Evolutionary conservation across 108 stramenopile species (phyloP).

Genomic region (Mayamaea pseudoterrestris): DNA sequence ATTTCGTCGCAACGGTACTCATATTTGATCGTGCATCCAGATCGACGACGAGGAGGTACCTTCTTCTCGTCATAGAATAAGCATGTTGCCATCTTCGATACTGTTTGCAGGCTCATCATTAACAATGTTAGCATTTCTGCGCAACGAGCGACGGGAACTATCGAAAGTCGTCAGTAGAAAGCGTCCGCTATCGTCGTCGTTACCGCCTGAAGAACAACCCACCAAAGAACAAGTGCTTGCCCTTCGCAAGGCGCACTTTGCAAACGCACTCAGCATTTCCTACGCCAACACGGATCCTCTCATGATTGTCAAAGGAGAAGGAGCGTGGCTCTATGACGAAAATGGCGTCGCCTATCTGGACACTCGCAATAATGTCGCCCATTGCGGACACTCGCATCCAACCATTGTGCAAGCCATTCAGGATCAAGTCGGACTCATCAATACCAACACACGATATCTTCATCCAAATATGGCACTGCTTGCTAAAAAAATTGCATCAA

Average conservation of each 20-base stretch:
- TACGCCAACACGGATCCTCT: conserved; percentile 65
- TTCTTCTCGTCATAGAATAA: no score
- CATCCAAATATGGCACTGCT: conserved; percentile 68
- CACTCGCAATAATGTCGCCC: conserved; percentile 87
- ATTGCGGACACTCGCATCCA: conserved; percentile 75
- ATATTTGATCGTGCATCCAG: no score
- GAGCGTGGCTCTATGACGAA: conserved; percentile 48
- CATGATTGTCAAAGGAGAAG: conserved; percentile 42
- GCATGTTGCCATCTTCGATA: no score
- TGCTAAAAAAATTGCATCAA: conserved; percentile 39
- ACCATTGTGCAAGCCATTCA: conserved; percentile 53
- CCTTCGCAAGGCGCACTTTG: conserved; percentile 38
- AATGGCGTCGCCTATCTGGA: conserved; percentile 64
- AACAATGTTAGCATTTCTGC: no score
- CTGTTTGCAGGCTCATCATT: no score
- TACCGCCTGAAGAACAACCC: not conserved
- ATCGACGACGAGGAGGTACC: no score
- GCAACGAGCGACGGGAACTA: no score
- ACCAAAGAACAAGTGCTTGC: conserved; percentile 34
- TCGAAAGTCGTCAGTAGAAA: no score
- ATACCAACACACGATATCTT: conserved; percentile 91
- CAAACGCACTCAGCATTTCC: conserved; percentile 50
- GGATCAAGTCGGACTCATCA: conserved; percentile 49
- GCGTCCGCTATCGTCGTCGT: no score
- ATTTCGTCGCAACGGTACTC: no score